Evolutionary conservation across 2,329 filamentous ascomycete species (phyloP), one percentile per base, ranked within the genome.

Genomic region (Fusarium oxysporum): DNA sequence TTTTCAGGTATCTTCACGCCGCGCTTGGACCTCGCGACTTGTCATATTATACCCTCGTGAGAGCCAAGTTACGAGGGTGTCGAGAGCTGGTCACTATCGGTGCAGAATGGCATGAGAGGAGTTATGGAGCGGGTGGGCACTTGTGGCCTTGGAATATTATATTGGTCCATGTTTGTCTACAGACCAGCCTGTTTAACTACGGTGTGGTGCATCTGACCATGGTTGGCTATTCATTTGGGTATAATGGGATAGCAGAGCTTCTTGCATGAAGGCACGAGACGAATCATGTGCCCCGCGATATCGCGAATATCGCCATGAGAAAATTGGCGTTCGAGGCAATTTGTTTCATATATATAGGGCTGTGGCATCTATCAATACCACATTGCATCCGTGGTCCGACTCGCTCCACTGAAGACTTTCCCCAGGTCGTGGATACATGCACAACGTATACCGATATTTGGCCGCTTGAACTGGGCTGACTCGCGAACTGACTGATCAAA

Each of bases 201-300:
- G 58, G 48, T 65, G 54, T 28, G 58, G 45, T 60, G 51, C 70
- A 71, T 75, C 23, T 45, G 43, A 50, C 23, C 37, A 58, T 58
- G 61, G 38, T 51, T 67, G 41, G 23, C 17, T 66, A 43, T 37
- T 75, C 55, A 54, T 70, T 70, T 64, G 45, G 68, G 66, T 62
- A 44, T 45, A 62, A 43, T 51, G 55, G 45, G 51, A 61, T 53
- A 48, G 57, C 37, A 56, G 38, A 57, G 69, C 67, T 48, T 65
- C 40, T 66, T 70, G 64, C 71, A 73, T 73, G 41, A 70, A 57
- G 62, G 63, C 45, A 67, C n/a, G 62, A 50, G 62, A 63, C 48
- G 45, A 60, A 50, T 51, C 35, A 71, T 51, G 67, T 73, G 58
- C 68, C 55, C 41, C 35, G 71, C 66, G 58, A 71, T 55, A 56